These are phyloP conservation scores for Emergomyces orientalis DNA, from an alignment of 2,329 filamentous ascomycete species.

Conservation along the genomic window DNA sequence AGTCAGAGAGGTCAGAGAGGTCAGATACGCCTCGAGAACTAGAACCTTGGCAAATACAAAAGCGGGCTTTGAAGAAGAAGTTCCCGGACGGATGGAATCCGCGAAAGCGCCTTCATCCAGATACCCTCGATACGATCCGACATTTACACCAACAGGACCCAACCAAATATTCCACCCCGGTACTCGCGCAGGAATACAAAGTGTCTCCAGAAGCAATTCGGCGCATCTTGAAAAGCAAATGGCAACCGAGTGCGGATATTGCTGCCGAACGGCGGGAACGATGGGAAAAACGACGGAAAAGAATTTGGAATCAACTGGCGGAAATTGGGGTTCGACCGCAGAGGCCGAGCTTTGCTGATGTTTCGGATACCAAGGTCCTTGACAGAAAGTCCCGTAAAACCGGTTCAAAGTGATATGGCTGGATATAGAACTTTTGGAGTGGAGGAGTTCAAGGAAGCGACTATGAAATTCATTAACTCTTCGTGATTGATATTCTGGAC, in stretches of 20 bases:
- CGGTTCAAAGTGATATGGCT: not conserved
- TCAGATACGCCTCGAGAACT: conserved; percentile 19
- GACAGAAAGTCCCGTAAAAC: conserved; percentile 16
- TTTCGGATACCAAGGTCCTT: conserved; percentile 22
- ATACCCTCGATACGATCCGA: conserved; percentile 82
- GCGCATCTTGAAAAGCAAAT: conserved; percentile 61
- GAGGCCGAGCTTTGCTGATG: conserved; percentile 32
- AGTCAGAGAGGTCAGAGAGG: not conserved
- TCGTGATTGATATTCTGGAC: not conserved
- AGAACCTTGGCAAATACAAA: conserved; percentile 65
- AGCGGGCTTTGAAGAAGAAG: conserved; percentile 63
- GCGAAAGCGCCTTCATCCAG: conserved; percentile 77
- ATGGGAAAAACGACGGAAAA: conserved; percentile 38
- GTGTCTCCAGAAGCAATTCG: conserved; percentile 81
- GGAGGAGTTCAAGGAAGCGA: not conserved
- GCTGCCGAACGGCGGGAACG: conserved; percentile 32
- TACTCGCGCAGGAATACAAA: conserved; percentile 69
- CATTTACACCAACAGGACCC: conserved; percentile 71
- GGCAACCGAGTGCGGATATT: conserved; percentile 34
- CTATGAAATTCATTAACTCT: not conserved
- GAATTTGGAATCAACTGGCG: conserved; percentile 39
- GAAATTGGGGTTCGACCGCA: conserved; percentile 49
- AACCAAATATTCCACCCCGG: conserved; percentile 61
- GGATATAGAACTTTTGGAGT: not conserved
- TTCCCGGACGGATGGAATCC: conserved; percentile 73